phyloP scores from a whole-genome alignment of 768 basidiomycete genomes.

The Grammothele lineata region DNA sequence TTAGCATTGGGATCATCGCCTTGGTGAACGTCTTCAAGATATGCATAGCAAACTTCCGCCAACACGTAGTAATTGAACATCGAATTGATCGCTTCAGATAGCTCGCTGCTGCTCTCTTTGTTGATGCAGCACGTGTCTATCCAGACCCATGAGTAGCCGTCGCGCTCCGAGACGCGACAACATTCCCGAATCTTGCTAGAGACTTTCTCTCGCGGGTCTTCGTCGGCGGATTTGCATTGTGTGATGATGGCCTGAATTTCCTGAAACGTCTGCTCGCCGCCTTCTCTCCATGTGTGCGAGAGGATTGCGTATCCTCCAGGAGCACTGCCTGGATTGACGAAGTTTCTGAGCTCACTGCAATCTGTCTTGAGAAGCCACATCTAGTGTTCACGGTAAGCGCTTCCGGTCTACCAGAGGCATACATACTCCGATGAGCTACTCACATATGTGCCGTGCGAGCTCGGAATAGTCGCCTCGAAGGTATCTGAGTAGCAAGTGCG shows the following conservation, averaged over 20 bases:
- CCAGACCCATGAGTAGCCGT: slow-evolving; percentile 1
- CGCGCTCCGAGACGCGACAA: background rate
- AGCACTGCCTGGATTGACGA: background rate
- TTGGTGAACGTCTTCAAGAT: background rate
- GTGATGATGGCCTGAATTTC: background rate
- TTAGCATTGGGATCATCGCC: background rate
- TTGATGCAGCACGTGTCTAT: slow-evolving; percentile 1
- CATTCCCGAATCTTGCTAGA: background rate
- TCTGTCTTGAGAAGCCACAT: no score
- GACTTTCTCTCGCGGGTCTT: background rate
- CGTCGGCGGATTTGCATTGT: background rate
- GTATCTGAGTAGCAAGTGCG: no score
- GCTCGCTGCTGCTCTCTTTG: background rate
- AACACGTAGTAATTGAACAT: background rate
- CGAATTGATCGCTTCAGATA: background rate
- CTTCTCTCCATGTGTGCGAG: background rate
- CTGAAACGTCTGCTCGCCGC: background rate
- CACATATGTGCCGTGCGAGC: no score
- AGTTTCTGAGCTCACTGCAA: no score
- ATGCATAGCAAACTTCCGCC: background rate
- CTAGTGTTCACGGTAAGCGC: no score
- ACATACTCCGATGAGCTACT: no score
- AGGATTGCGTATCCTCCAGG: slow-evolving; percentile 3
- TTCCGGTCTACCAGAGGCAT: no score
- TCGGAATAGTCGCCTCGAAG: no score